These are phyloP conservation scores for Discostella stelligeroides DNA, from an alignment of 108 stramenopile species.

Conservation along the genomic window DNA sequence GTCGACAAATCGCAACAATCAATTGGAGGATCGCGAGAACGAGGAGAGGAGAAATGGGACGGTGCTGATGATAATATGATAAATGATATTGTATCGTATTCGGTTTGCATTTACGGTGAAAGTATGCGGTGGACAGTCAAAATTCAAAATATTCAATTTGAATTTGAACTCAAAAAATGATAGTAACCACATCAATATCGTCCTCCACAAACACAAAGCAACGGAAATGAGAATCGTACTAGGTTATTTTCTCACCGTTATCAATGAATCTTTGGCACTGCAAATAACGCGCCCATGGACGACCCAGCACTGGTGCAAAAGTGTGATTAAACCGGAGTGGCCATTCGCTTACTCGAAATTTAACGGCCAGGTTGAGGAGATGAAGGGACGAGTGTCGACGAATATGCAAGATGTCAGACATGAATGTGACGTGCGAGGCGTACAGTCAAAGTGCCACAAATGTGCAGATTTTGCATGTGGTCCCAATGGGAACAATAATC, in stretches of 20 bases:
- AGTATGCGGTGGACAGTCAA: too few relatives aligned
- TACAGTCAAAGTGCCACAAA: constrained; percentile 74
- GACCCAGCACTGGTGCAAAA: constrained; percentile 61
- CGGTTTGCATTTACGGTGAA: too few relatives aligned
- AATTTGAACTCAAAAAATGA: too few relatives aligned
- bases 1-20: too few relatives aligned
- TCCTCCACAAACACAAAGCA: too few relatives aligned
- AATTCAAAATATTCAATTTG: too few relatives aligned
- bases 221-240: constrained; percentile 6
- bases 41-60: too few relatives aligned
- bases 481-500: neutral
- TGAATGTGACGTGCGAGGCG: constrained; percentile 63
- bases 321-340: constrained; percentile 62
- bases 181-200: too few relatives aligned
- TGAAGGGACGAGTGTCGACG: constrained; percentile 67
- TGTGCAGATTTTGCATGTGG: constrained; percentile 82
- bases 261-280: constrained; percentile 37
- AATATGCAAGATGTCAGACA: constrained; percentile 80
- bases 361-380: constrained; percentile 62
- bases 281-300: constrained; percentile 64
- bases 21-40: too few relatives aligned
- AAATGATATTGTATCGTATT: too few relatives aligned
- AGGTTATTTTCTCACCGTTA: neutral
- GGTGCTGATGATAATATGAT: too few relatives aligned
- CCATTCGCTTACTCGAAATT: constrained; percentile 86